Percentiles rank a stretch among this genome's conserved stretches.
These are phyloP conservation scores for Eucalyptus urophylla DNA, from an alignment of 345 rosid species.

Conservation along the genomic window DNA sequence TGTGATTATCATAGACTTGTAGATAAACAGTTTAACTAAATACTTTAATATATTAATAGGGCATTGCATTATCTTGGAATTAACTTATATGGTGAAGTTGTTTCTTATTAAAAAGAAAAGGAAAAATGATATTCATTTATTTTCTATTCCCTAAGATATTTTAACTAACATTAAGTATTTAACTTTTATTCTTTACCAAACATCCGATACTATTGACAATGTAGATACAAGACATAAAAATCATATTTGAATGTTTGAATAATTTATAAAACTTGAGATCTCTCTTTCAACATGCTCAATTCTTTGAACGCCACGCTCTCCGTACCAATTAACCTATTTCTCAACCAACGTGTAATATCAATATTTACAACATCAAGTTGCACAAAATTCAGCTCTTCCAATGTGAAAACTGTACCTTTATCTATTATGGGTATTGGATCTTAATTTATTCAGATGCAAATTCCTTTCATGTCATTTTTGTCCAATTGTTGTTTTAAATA, in stretches of 20 bases:
- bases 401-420: too few relatives aligned
- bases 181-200: background rate
- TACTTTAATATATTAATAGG: too few relatives aligned
- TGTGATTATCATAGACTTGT: too few relatives aligned
- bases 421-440: too few relatives aligned
- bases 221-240: background rate
- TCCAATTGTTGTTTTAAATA: too few relatives aligned
- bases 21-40: too few relatives aligned
- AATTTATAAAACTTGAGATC: background rate
- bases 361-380: background rate
- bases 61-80: background rate
- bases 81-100: background rate
- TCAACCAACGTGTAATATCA: background rate
- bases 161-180: background rate
- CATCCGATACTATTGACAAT: background rate
- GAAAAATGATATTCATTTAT: background rate
- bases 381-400: too few relatives aligned
- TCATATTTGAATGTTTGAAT: background rate
- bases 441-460: too few relatives aligned
- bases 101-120: background rate
- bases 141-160: background rate
- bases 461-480: too few relatives aligned
- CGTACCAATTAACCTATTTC: background rate
- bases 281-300: background rate
- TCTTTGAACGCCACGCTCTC: background rate